Base-by-base conservation (phyloP, 805 yeast species). In the Yarrowia porcina region DNA sequence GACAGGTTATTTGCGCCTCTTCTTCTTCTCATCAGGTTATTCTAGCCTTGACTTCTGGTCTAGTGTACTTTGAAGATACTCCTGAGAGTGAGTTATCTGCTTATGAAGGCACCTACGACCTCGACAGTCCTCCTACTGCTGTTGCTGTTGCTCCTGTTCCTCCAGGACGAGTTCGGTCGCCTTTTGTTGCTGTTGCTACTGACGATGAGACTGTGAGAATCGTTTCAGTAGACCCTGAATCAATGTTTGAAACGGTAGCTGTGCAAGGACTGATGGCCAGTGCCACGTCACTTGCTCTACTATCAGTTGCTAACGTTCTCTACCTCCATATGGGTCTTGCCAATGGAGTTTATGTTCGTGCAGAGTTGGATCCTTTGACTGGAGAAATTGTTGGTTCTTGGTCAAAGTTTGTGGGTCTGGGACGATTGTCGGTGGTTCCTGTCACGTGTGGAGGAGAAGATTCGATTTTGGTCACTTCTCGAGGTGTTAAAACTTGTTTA, bases 61-160 rank as follows among this genome's bases (percentile, higher is more conserved):
- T 93, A 3, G 86, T 87, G 3, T 93, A 93, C 73, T 93, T 94
- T 72, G 97, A 93, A 72, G 76, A 85, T 28, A 89, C 84, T 66
- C 80, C 80, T 11, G 80, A 79, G 27, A 91, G 86, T 66, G 80
- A 83, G 50, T 75, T 94, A 54, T 80, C 84, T 33, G 97, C 93
- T 70, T 87, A 84, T 68, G 84, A 84, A 61, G 86, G 83, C 42
- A 76, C 84, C 13, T 75, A 83, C 30, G 87, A 85, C 63, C 76
- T 88, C 67, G 71, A 77, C 1, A 7, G 18, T 3, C 42, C 25
- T 2, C 77, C 83, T 0, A 75, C 78, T 28, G 80, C 88, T 9
- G 79, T 83, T 0, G 67, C 74, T 2, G 63, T 79, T 1, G 82
- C 87, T n/a, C 82, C 82, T 3, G 75, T 82, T 6, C 79, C 82